Evolutionary conservation across 176 grass and related monocot genomes (phyloP).

Genomic region (Triticum monococcum): DNA sequence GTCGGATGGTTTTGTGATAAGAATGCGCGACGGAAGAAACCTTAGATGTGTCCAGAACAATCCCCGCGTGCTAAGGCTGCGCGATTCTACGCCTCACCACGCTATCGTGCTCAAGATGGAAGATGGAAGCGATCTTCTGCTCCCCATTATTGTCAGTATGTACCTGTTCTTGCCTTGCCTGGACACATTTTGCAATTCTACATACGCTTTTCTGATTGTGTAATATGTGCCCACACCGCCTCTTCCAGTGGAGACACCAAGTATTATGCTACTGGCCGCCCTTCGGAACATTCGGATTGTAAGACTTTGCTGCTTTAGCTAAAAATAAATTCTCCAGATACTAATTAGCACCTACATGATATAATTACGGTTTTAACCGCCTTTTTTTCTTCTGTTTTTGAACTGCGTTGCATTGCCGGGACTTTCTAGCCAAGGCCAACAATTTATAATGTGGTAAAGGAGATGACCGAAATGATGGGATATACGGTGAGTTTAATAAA

Average conservation of each 20-base stretch:
- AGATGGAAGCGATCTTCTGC: constrained; percentile 85
- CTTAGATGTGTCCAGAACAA: constrained; percentile 81
- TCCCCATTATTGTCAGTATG: constrained; percentile 94
- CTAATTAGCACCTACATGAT: constrained; percentile 2
- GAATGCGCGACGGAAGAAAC: constrained; percentile 82
- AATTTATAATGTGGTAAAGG: constrained; percentile 74
- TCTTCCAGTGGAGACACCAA: constrained; percentile 86
- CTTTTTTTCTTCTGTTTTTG: background rate
- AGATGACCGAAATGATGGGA: constrained; percentile 93
- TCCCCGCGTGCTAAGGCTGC: constrained; percentile 62
- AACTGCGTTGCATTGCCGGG: background rate
- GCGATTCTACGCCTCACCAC: constrained; percentile 73
- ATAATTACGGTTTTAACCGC: background rate
- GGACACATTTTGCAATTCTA: background rate
- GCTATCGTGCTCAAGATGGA: constrained; percentile 97
- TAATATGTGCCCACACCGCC: constrained; percentile 19
- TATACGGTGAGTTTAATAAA: constrained; percentile 53
- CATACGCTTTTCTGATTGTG: constrained; percentile 17
- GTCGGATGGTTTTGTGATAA: constrained; percentile 83
- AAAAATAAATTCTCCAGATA: background rate
- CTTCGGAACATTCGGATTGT: constrained; percentile 83
- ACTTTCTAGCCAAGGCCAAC: constrained; percentile 84
- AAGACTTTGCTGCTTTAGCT: constrained; percentile 28
- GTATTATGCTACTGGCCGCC: constrained; percentile 86
- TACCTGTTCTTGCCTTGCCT: constrained; percentile 2